A percentile compares a stretch with the other conserved stretches of the same genome.
Conservation (phyloP, 2,329 filamentous ascomycete species). For the Alternaria infectoria region DNA sequence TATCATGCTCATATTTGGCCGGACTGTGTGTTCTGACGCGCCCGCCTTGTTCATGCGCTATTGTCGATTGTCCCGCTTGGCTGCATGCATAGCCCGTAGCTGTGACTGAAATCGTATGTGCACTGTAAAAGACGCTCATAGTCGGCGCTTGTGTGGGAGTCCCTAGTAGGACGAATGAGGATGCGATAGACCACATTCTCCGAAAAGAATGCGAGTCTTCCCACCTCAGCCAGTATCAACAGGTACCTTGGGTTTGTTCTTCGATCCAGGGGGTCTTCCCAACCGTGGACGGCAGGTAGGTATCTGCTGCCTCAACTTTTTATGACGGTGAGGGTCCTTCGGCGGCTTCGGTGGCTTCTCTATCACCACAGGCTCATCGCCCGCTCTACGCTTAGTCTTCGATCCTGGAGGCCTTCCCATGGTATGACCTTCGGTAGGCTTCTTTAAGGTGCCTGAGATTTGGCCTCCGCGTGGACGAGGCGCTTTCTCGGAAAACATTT, state of each 20-base stretch:
- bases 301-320: neutral
- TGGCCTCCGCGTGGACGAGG: conserved; percentile 5
- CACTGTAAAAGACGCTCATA: neutral
- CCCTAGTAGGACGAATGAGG: neutral
- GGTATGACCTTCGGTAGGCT: neutral
- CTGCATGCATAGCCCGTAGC: neutral
- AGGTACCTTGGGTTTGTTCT: neutral
- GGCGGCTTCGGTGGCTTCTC: neutral
- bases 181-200: neutral
- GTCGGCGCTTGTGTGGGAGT: neutral
- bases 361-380: neutral
- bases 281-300: neutral
- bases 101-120: neutral
- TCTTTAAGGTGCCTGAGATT: neutral
- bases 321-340: neutral
- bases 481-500: neutral
- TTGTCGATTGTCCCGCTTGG: neutral
- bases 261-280: neutral
- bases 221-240: neutral
- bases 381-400: conserved; percentile 12
- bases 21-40: neutral
- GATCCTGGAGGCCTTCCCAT: conserved; percentile 25
- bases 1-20: neutral
- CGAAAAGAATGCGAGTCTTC: neutral
- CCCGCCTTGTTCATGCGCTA: neutral